phyloP scores from a whole-genome alignment of 1,284 basidiomycete genomes.

The Gomphus sp. region DNA sequence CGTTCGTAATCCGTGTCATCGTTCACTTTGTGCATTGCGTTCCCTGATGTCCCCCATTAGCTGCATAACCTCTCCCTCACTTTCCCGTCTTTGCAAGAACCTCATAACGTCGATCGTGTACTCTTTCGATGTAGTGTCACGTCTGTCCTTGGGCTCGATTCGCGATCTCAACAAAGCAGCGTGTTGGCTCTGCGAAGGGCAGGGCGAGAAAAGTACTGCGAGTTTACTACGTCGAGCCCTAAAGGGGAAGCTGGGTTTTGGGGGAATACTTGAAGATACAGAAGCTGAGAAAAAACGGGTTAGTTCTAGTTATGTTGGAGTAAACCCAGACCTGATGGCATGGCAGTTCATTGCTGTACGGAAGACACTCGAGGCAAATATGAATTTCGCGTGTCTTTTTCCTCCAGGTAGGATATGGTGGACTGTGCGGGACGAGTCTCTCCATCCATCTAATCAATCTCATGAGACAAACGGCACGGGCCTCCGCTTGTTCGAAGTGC shows the following conservation, averaged over 20 bases:
- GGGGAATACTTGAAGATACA: slow-evolving; percentile 35
- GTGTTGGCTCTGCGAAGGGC: slow-evolving; percentile 67
- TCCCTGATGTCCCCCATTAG: slow-evolving; percentile 23
- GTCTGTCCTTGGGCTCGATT: slow-evolving; percentile 70
- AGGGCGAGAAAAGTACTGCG: slow-evolving; percentile 27
- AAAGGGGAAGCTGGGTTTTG: slow-evolving; percentile 47
- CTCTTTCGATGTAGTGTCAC: slow-evolving; percentile 73
- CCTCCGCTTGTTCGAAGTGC: slow-evolving; percentile 52
- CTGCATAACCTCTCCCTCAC: slow-evolving; percentile 46
- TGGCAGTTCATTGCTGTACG: slow-evolving; percentile 61
- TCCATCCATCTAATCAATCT: slow-evolving; percentile 43
- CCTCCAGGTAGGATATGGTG: slow-evolving; percentile 75
- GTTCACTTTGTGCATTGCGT: slow-evolving; percentile 6
- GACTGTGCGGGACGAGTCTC: slow-evolving; percentile 61
- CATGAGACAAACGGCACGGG: slow-evolving; percentile 37
- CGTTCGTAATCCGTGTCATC: slow-evolving; percentile 31
- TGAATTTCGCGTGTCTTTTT: slow-evolving; percentile 66
- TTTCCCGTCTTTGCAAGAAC: slow-evolving; percentile 44
- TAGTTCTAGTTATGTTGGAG: neutral
- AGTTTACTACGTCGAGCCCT: slow-evolving; percentile 29
- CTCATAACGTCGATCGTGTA: slow-evolving; percentile 74
- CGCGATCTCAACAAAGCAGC: slow-evolving; percentile 68
- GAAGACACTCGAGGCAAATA: slow-evolving; percentile 79
- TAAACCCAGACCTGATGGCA: slow-evolving; percentile 49
- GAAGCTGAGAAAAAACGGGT: slow-evolving; percentile 14